Base-by-base conservation (phyloP, 495 filamentous ascomycete species). In the Penicillium nucicola region DNA sequence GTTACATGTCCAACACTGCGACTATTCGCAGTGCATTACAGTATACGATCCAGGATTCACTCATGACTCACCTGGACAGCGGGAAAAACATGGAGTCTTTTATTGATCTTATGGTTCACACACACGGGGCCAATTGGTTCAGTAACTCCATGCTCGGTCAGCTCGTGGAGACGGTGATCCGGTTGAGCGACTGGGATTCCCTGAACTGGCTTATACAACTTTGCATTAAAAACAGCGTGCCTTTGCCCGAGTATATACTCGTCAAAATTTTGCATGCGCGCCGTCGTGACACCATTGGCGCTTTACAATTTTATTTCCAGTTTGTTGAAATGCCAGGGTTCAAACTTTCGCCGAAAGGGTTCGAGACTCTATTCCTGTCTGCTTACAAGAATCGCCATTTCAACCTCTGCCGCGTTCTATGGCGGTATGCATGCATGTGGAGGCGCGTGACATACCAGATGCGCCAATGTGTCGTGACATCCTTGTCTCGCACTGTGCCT, bases 341-440 rank as follows among this genome's bases (percentile, higher is more conserved):
- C 37, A 48, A 36, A 12, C 28, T 68, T 14, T 30, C 50, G 5
- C 17, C 35, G 4, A 23, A 45, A 1, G 45, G 52, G 1, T 67
- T 57, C 45, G 66, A 70, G 32, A 56, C 39, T 25, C 54, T 80
- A 20, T 78, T 80, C 23, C 42, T 70, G 14, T 60, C 60, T 19
- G 74, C 76, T 5, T 77, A 64, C 60, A 64, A 60, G 13, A 52
- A 48, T 37, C 60, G 53, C 12, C 45, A 60, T 37, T 68, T 68
- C 50, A 81, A 79, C 45, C 58, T 70, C 11, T 72, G 70, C 43
- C 68, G 73, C 2, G 73, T 78, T 3, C 36, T 79, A 11, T 81
- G 77, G 77, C 58, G 62, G 36, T 74, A 74, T 57, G 72, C 77
- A 6, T 78, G 76, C 52, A 62, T 77, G 57, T 30, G 66, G n/a